Evolutionary conservation across 768 basidiomycete species (phyloP).

Genomic region (Imleria badia): DNA sequence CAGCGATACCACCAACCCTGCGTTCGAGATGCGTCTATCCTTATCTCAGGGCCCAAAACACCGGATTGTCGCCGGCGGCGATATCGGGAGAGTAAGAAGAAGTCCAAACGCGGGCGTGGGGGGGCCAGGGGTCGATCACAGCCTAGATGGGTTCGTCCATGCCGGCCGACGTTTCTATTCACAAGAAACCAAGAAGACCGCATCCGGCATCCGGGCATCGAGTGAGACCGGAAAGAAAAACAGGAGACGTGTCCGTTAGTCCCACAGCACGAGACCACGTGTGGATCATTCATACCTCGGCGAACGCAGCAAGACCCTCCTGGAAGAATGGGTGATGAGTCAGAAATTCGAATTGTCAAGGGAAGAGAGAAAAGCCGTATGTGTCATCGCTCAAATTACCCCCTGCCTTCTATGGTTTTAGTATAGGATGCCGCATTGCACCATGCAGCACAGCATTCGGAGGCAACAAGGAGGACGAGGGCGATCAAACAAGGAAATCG

Average conservation of each 20-base stretch:
- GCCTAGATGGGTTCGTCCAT: conserved; percentile 21
- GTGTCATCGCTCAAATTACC: conserved; percentile 3
- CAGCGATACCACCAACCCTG: no score
- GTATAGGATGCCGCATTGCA: conserved; percentile 1
- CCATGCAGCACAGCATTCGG: background rate
- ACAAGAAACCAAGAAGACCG: no score
- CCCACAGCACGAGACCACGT: conserved; percentile 1
- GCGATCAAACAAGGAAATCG: background rate
- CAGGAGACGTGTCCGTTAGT: background rate
- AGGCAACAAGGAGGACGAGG: background rate
- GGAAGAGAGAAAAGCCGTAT: background rate
- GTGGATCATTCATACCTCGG: conserved; percentile 29
- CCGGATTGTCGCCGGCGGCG: background rate
- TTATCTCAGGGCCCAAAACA: background rate
- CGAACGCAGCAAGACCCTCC: conserved; percentile 73
- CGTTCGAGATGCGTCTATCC: background rate
- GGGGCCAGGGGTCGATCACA: conserved; percentile 16
- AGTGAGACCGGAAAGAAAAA: conserved; percentile 7
- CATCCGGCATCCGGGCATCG: no score
- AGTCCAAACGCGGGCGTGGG: background rate
- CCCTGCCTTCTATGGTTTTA: no score
- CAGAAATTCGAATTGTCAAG: conserved; percentile 4
- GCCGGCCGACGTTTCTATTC: conserved; percentile 18
- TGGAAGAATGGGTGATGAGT: conserved; percentile 29
- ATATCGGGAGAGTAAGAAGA: background rate